Base-by-base conservation (phyloP, 352 stramenopile species). In the Saprolegnia diclina region DNA sequence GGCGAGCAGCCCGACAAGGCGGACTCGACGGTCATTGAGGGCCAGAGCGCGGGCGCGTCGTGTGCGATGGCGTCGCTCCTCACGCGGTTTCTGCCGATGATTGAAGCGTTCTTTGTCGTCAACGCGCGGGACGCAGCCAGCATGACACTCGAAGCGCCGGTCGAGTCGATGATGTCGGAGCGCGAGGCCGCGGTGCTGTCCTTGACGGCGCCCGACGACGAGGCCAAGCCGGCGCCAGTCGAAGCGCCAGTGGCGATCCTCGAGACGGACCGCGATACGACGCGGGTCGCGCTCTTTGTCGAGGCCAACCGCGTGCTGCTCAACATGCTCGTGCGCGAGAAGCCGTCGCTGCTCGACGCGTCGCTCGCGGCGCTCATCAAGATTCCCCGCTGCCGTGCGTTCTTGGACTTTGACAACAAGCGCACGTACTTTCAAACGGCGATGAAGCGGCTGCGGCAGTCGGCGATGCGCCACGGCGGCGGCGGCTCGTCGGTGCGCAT, bases 401-500 rank as follows among this genome's bases (percentile, higher is more conserved):
- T 98, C 56, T 71, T 99, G 56, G 96, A 98, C 70, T 99, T 99
- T 73, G 97, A 99, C 79, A 98, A 99, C 69, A 99, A 99, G 73
- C 85, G 97, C 14, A 94, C 96, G 40, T 99, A 98, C 82, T 99
- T 99, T 78, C 96, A 98, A 78, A 96, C 83, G 35, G 88, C 97
- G 73, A 90, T 96, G 84, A 94, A 94, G 75, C 88, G 85, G 53
- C 77, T 99, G 26, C 88, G 95, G 19, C 82, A 96, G 64, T 72
- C 76, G 11, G 83, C 88, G 38, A 67, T 93, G 61, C 79, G 85
- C 26, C 93, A 92, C 59, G 91, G 96, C 48, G 91, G 93, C 22
- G 92, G 92, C n/a, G 98, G 65, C 72, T 95, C 74, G n/a, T 91
- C 83, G 13, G 86, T 94, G 21, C 85, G 88, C 24, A 88, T 96